Percentiles rank a stretch among this genome's conserved stretches.
phyloP scores from a whole-genome alignment of 306 rosid species.

The Trifolium subterraneum region DNA sequence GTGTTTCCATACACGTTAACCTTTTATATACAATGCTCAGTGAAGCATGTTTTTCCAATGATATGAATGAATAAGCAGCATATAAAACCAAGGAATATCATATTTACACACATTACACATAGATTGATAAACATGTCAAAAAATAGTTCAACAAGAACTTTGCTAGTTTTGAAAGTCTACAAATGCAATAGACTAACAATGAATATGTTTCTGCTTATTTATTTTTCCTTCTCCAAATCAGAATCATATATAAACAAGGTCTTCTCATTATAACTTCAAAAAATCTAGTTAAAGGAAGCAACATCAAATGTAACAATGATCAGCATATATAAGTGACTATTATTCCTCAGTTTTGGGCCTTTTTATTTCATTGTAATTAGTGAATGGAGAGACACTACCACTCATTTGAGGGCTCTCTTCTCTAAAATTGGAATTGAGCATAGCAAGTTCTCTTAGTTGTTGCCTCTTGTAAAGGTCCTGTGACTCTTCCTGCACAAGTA shows the following conservation, averaged over 20 bases:
- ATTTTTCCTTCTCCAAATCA: conserved; percentile 47
- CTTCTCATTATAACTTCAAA: conserved; percentile 46
- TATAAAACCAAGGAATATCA: too few relatives aligned
- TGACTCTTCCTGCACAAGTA: conserved; percentile 70
- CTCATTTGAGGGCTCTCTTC: conserved; percentile 65
- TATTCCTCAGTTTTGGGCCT: conserved; percentile 74
- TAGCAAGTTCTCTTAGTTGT: conserved; percentile 62
- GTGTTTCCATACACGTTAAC: too few relatives aligned
- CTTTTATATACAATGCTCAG: too few relatives aligned
- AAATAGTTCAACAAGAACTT: conserved; percentile 30
- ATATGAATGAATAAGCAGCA: too few relatives aligned
- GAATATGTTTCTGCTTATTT: conserved; percentile 43
- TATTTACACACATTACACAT: too few relatives aligned
- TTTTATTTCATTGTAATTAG: conserved; percentile 77
- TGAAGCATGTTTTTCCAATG: too few relatives aligned
- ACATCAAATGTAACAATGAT: conserved; percentile 39
- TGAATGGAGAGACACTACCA: conserved; percentile 71
- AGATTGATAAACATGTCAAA: conserved; percentile 29
- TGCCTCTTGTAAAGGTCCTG: conserved; percentile 78
- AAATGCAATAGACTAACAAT: conserved; percentile 50
- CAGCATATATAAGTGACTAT: conserved; percentile 12
- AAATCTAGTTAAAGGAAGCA: conserved; percentile 47
- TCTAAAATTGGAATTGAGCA: conserved; percentile 62
- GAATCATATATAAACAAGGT: conserved; percentile 39
- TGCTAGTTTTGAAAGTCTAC: not conserved